phyloP scores from a whole-genome alignment of 768 basidiomycete genomes.

The Hygrocybe punicea region DNA sequence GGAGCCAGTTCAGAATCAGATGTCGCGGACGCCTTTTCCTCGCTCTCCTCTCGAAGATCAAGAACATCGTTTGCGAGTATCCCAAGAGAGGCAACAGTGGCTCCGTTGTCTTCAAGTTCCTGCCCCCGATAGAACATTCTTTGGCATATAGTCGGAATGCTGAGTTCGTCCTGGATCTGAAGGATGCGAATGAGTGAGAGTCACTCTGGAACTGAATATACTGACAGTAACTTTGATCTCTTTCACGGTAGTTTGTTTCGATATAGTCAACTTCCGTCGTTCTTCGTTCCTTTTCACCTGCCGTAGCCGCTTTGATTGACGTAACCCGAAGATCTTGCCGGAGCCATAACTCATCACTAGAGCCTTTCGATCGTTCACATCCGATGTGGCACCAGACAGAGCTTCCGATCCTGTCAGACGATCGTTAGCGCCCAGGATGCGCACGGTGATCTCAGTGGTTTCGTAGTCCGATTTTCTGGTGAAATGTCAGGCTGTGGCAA shows the following conservation, averaged over 20 bases:
- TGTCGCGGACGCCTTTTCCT: conserved; percentile 51
- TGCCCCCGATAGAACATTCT: conserved; percentile 57
- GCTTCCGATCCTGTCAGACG: not conserved
- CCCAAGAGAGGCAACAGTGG: conserved; percentile 53
- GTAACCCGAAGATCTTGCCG: conserved; percentile 30
- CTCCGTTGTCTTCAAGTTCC: conserved; percentile 64
- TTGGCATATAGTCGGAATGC: conserved; percentile 75
- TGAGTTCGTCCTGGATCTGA: conserved; percentile 59
- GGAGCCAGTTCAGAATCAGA: conserved; percentile 48
- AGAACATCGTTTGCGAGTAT: conserved; percentile 57
- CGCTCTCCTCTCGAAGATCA: conserved; percentile 61
- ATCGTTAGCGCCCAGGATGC: conserved; percentile 28
- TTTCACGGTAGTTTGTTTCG: conserved; percentile 67
- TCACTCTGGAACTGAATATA: conserved; percentile 8
- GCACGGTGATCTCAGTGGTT: conserved; percentile 59
- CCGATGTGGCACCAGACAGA: not conserved
- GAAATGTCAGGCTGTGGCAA: conserved; percentile 5
- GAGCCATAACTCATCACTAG: not conserved
- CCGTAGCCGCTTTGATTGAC: conserved; percentile 72
- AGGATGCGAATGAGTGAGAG: not conserved
- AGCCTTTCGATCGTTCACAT: not conserved
- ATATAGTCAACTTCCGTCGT: conserved; percentile 51
- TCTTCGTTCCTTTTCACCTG: conserved; percentile 51
- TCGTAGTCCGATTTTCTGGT: conserved; percentile 55
- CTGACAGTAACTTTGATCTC: conserved; percentile 74